Conservation (phyloP, 2,329 filamentous ascomycete genomes). For the Fusarium nelsonii region DNA sequence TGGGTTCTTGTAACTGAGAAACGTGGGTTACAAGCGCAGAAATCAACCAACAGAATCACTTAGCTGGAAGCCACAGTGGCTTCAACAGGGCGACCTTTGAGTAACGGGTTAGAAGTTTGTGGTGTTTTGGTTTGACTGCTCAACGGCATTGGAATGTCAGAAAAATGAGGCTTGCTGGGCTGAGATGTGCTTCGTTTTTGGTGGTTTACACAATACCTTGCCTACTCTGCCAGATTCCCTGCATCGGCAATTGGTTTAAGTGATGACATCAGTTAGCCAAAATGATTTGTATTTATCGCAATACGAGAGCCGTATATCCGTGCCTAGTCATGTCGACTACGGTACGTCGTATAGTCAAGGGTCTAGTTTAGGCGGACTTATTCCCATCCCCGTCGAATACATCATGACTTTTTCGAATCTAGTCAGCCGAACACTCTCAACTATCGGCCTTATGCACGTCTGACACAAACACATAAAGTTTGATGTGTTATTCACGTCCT, state of each 20-base stretch:
- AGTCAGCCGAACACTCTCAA: not conserved
- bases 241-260: not conserved
- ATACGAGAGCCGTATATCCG: constrained; percentile 1
- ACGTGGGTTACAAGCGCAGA: not conserved
- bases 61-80: constrained; percentile 15
- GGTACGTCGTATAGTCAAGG: not conserved
- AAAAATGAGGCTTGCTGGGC: constrained; percentile 11
- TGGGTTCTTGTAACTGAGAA: constrained; percentile 17
- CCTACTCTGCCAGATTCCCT: not conserved
- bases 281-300: not conserved
- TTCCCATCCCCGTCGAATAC: constrained; percentile 16
- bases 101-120: not conserved
- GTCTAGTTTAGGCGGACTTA: not conserved
- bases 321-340: not conserved
- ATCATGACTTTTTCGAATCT: constrained; percentile 14
- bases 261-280: not conserved
- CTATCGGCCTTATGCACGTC: constrained; percentile 27
- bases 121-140: not conserved
- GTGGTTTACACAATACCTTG: not conserved
- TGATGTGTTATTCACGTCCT: constrained; percentile 18
- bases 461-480: constrained; percentile 23
- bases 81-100: not conserved
- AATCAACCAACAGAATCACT: constrained; percentile 11
- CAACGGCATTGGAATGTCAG: not conserved
- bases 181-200: constrained; percentile 1